Conservation (phyloP, 2,329 filamentous ascomycete species). For the Tolypocladium ovalisporum region DNA sequence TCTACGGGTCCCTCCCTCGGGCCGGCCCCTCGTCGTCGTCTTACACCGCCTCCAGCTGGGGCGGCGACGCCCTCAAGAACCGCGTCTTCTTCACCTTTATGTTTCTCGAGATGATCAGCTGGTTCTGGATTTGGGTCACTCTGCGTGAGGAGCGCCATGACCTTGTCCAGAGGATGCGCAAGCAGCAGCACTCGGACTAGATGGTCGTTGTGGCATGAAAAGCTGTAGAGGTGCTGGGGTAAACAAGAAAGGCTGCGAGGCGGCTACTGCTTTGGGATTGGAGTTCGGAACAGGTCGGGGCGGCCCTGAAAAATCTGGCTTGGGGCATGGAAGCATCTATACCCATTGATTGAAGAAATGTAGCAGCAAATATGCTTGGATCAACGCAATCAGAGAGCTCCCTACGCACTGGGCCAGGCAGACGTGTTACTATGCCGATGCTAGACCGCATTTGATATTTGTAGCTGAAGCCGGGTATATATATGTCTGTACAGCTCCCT, state of each 20-base stretch:
- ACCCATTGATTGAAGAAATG: neutral
- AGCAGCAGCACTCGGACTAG: neutral
- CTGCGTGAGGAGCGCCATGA: conserved; percentile 52
- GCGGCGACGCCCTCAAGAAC: conserved; percentile 65
- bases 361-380: neutral
- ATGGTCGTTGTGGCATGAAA: neutral
- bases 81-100: conserved; percentile 74
- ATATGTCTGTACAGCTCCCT: neutral
- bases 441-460: conserved; percentile 1
- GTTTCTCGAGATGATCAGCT: conserved; percentile 72
- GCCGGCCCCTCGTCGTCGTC: conserved; percentile 20
- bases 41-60: conserved; percentile 31
- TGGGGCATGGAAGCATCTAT: neutral
- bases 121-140: conserved; percentile 77
- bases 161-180: conserved; percentile 25
- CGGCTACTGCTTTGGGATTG: neutral
- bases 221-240: neutral
- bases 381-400: neutral
- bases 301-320: neutral
- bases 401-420: neutral
- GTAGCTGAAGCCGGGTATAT: conserved; percentile 3
- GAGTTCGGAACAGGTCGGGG: neutral
- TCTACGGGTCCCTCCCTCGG: conserved; percentile 24
- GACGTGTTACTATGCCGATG: neutral
- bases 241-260: neutral